These are phyloP conservation scores for Phytophthora pisi DNA, from an alignment of 352 stramenopile genomes.

Conservation along the genomic window DNA sequence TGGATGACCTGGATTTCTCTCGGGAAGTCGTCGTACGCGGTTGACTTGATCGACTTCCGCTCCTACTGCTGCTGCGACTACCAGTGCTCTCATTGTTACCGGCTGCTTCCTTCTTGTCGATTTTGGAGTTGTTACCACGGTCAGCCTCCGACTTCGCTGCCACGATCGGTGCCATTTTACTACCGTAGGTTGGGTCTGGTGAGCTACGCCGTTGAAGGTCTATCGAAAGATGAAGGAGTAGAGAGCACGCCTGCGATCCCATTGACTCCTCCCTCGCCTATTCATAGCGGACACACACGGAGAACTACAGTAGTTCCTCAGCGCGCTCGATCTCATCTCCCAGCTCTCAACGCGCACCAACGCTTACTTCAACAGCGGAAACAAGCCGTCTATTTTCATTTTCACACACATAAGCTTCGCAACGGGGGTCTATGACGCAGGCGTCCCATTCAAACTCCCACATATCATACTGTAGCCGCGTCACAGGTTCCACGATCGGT, in stretches of 20 bases:
- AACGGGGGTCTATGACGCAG: conserved; percentile 5
- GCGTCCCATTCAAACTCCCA: conserved; percentile 2
- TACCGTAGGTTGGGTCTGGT: background rate
- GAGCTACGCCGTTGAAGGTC: background rate
- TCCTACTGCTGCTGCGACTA: conserved; percentile 17
- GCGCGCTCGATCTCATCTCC: no score
- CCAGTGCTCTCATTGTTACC: conserved; percentile 17
- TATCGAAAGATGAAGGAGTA: conserved; percentile 9
- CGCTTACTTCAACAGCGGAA: conserved; percentile 7
- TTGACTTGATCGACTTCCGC: conserved; percentile 25
- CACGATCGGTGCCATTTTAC: conserved; percentile 27
- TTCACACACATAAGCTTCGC: conserved; percentile 17
- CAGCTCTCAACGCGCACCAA: background rate
- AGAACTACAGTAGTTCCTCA: conserved; percentile 8
- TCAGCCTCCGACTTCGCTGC: conserved; percentile 6
- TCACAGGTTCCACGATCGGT: conserved; percentile 70
- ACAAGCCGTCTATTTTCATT: conserved; percentile 32
- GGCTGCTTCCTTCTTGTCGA: conserved; percentile 8
- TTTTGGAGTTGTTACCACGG: conserved; percentile 28
- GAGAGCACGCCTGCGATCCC: background rate
- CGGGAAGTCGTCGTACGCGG: conserved; percentile 7
- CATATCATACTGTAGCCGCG: background rate
- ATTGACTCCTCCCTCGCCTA: conserved; percentile 6
- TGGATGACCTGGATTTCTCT: conserved; percentile 23
- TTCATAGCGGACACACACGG: conserved; percentile 22